Evolutionary conservation across 2,329 filamentous ascomycete genomes (phyloP), one percentile per base, ranked within the genome.

Genomic region (Raffaelea deltoideospora): DNA sequence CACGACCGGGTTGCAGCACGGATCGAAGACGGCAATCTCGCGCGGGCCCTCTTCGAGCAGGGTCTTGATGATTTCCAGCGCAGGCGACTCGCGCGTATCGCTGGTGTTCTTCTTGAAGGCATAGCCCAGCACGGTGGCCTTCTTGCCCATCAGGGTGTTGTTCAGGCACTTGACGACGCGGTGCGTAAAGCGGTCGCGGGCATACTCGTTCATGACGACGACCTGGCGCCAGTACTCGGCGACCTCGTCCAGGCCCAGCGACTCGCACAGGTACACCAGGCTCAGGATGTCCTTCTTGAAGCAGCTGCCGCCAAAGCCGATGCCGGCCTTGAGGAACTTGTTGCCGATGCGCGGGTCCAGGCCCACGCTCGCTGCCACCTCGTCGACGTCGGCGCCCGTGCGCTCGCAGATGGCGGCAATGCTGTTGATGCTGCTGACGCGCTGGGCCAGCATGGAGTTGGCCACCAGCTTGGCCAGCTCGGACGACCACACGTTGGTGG

Each of bases 41-140:
- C 59, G 60, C 0, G 76, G 72, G 21, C 65, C 63, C 50, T 85
- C 79, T 42, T 75, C 68, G 10, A 79, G 60, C 17, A 86, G 60
- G 11, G 65, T 66, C 44, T 69, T 69, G 53, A 84, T 72, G 43
- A 83, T 71, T 45, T 76, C 73, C 18, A 82, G 64, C 1, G 78
- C 76, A 0, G 78, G 72, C 31, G 72, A 75, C 52, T 85, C 80
- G 27, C 81, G 68, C 5, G 78, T 81, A 51, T 87, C 81, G 18
- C 70, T 72, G 1, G 81, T 87, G 53, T 84, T 71, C 57, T 82
- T 80, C 64, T 88, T 87, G 60, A 83, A 87, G 9, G 80, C 76
- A 46, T 78, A 86, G 4, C 82, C 82, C 6, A 87, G 65, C 3
- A 87, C 61, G 3, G 76, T 67, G 13, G 86, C 60, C 57, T 81